A percentile compares a stretch with the other conserved stretches of the same genome.
Conservation (phyloP, 2,329 filamentous ascomycete species). For the Phyllosticta citrichinensis region DNA sequence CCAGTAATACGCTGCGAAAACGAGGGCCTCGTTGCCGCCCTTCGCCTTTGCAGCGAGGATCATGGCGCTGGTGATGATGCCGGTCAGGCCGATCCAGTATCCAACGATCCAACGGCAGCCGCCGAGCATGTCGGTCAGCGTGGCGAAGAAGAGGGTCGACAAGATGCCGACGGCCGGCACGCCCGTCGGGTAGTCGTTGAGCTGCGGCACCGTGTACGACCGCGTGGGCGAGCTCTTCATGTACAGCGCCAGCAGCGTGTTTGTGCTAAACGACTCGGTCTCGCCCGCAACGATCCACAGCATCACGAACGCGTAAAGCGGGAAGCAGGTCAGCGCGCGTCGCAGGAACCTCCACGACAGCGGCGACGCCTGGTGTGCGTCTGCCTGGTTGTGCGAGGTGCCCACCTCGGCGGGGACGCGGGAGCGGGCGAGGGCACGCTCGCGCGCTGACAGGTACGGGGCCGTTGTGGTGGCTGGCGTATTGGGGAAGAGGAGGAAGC, state of each 20-base stretch:
- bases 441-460: slow-evolving; percentile 31
- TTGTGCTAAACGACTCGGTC: slow-evolving; percentile 59
- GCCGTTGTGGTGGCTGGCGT: slow-evolving; percentile 34
- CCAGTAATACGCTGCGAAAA: slow-evolving; percentile 61
- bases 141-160: slow-evolving; percentile 58
- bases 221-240: slow-evolving; percentile 38
- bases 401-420: slow-evolving; percentile 38
- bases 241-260: slow-evolving; percentile 46
- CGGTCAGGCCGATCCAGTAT: slow-evolving; percentile 57
- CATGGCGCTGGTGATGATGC: slow-evolving; percentile 52
- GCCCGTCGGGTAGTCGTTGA: slow-evolving; percentile 46
- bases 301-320: slow-evolving; percentile 56
- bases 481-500: slow-evolving; percentile 39
- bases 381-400: slow-evolving; percentile 20
- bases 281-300: slow-evolving; percentile 64
- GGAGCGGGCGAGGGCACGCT: slow-evolving; percentile 34
- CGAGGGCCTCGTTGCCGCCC: slow-evolving; percentile 33
- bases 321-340: slow-evolving; percentile 48
- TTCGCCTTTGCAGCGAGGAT: slow-evolving; percentile 34
- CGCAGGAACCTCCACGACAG: slow-evolving; percentile 42
- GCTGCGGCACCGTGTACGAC: slow-evolving; percentile 38
- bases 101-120: slow-evolving; percentile 57
- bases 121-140: slow-evolving; percentile 53
- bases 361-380: slow-evolving; percentile 29
- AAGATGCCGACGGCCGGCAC: slow-evolving; percentile 43